Base-by-base conservation (phyloP, 495 filamentous ascomycete species). In the Tricharina praecox region DNA sequence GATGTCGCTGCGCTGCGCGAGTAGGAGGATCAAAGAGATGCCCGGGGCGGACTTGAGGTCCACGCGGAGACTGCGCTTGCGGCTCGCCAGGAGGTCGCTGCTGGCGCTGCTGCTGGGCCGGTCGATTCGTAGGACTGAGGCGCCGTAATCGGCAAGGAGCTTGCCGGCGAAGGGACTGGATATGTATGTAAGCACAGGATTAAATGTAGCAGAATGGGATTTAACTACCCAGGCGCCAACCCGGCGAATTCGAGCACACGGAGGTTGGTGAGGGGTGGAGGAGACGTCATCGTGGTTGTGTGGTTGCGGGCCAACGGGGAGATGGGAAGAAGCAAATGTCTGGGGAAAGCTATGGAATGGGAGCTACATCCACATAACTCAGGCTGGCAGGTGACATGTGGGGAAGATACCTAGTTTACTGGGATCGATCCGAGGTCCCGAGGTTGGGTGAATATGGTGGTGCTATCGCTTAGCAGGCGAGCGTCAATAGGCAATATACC, bases 171-270 rank as follows among this genome's bases (percentile, higher is more conserved):
- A 96, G 15, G 88, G 88, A 30, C 81, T 85, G 83, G 8, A 32
- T n/a, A 26, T 49, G 24, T 48, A 48, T 23, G 48, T 48, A 46
- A 50, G 50, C 39, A 49, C 20, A 4, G 18, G 26, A 30, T 7
- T 23, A 37, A 35, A 11, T 33, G 33, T 26, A 4, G 9, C 8
- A 19, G 26, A 19, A 3, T 20, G 34, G 24, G 47, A 18, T 33
- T 8, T 23, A 39, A 25, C 15, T 33, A 68, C 85, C 86, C 85
- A 60, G 87, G 85, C 37, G 87, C 87, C 36, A 95, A 70, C 10
- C 87, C 85, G 18, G 82, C 86, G 51, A 95, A 79, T 65, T 95
- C 87, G 23, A 95, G 71, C 48, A 93, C 86, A 47, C 79, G 78
- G 50, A 90, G 66, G 38, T 81, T 82, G 7, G 70, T 64, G 24